Evolutionary conservation across 441 rosid species (phyloP).

Genomic region (Manihot esculenta): DNA sequence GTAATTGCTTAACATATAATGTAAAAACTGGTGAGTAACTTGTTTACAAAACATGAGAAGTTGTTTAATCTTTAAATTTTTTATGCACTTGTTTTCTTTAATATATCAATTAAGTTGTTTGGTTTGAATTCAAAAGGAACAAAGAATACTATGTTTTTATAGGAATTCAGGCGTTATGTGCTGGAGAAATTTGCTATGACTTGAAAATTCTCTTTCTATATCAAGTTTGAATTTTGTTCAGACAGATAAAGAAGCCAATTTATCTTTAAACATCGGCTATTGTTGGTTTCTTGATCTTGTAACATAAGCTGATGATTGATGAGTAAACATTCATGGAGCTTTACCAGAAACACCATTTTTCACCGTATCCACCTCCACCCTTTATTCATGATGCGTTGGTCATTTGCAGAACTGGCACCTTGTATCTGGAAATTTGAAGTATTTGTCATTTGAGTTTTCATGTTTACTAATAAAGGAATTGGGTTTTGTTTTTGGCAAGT

Average conservation of each 20-base stretch:
- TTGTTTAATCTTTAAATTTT: not conserved
- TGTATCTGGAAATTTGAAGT: not conserved
- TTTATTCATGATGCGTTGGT: not conserved
- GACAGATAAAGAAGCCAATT: not conserved
- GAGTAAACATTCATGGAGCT: not conserved
- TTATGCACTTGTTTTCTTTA: not conserved
- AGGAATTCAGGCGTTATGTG: not conserved
- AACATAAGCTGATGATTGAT: not conserved
- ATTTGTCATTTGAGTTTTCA: not conserved
- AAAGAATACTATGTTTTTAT: not conserved
- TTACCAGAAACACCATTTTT: not conserved
- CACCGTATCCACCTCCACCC: not conserved
- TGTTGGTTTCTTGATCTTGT: not conserved
- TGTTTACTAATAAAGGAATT: not conserved
- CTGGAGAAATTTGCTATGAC: not conserved
- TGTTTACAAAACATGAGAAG: not conserved
- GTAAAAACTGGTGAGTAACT: too few relatives aligned
- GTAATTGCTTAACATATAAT: not conserved
- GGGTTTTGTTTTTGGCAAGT: not conserved
- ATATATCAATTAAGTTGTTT: not conserved
- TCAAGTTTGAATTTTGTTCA: not conserved
- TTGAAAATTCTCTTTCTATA: not conserved
- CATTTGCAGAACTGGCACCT: not conserved
- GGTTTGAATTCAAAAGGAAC: not conserved
- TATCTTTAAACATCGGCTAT: not conserved